Base-by-base conservation (phyloP, 306 rosid species). In the Cercis canadensis region DNA sequence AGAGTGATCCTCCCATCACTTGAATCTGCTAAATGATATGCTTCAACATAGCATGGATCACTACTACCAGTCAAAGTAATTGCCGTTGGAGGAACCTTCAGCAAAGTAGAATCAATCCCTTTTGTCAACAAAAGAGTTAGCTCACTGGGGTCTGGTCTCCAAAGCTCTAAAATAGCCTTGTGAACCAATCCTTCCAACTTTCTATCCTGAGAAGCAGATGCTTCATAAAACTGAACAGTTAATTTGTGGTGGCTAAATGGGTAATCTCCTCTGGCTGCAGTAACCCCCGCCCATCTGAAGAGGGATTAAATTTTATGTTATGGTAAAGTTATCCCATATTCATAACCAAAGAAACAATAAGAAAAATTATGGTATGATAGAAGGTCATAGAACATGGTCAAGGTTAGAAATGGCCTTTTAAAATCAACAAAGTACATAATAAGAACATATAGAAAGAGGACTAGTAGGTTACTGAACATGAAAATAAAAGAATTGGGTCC, bases 231-330 rank as follows among this genome's bases (percentile, higher is more conserved):
- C 67, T 91, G 97, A 75, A 91, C 99, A 57, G 97, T 91, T 82
- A 94, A 88, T 82, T 94, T 94, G 83, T 94, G 99, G 85, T 94
- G 99, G 86, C 99, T 94, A 85, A 94, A 94, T 52, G 99, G 99
- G 80, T 94, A 94, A 79, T 94, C 99, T 63, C 97, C 99, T 83
- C 97, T 86, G 76, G 97, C 97, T 67, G 81, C 88, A 74, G 96
- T 87, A 66, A 94, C 96, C 74, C 96, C 97, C 3, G 91, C 76
- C 99, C 99, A 94, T 85, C 99, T 94, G 92, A 70, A 81, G 74
- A 75, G 44, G 71, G 70, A 69, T 69, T 24, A 24, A 3, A 24
- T 24, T 24, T 24, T 24, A 24, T 24, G 29, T 24, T 24, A 24
- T 24, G 29, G 29, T 24, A 24, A 24, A 24, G 1, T 24, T 24